These are phyloP conservation scores for Populus nigra DNA, from an alignment of 345 rosid genomes.

Conservation along the genomic window DNA sequence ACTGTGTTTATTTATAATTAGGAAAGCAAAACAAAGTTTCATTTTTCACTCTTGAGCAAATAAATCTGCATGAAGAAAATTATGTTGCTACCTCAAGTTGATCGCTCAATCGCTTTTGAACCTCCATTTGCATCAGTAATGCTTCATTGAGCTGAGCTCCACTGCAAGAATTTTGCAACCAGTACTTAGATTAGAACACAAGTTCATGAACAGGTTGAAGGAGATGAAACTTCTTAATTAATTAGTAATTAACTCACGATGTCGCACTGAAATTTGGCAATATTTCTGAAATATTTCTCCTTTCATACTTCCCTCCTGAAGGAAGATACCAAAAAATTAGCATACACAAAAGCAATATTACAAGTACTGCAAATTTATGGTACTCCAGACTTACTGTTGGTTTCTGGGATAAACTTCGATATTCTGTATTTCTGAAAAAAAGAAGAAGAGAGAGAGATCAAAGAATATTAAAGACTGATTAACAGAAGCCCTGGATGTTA, in stretches of 20 bases:
- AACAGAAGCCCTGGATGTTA: not conserved
- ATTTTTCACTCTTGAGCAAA: not conserved
- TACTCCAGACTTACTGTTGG: conserved; percentile 34
- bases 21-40: not conserved
- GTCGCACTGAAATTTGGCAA: conserved; percentile 56
- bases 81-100: conserved; percentile 40
- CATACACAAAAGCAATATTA: not conserved
- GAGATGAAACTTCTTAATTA: not conserved
- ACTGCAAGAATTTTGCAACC: conserved; percentile 20
- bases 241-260: conserved; percentile 28
- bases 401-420: conserved; percentile 53
- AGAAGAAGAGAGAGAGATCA: not conserved
- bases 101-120: conserved; percentile 36
- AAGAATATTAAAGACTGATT: not conserved
- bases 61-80: not conserved
- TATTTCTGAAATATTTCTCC: conserved; percentile 48
- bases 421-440: conserved; percentile 60
- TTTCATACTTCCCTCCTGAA: conserved; percentile 51
- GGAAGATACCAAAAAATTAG: not conserved
- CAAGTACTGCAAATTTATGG: not conserved
- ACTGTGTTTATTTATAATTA: not conserved
- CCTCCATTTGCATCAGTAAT: conserved; percentile 45
- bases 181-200: not conserved
- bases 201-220: not conserved
- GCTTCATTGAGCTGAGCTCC: conserved; percentile 58